Evolutionary conservation across 78 protist species (phyloP), one percentile per base, ranked within the genome.

Genomic region (Goniomonas avonlea): DNA sequence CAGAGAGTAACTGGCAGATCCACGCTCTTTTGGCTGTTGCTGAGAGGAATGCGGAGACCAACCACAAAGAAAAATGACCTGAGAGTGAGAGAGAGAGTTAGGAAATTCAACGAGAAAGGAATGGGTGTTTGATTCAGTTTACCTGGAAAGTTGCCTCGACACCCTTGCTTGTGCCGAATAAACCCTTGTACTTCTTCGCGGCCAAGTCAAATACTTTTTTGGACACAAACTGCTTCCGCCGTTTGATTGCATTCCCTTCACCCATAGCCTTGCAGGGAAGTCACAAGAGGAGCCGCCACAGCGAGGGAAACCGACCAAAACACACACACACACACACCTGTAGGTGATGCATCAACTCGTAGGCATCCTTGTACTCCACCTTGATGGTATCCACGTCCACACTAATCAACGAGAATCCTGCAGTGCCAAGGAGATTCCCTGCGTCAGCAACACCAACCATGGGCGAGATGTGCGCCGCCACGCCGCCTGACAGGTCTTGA

Each of bases 401-500:
- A n/a, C n/a, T n/a, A n/a, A n/a, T n/a, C 55, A 15, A n/a, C 35
- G 31, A 11, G 31, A 27, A 58, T 5, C 65, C 65, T 5, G 65
- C 65, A 7, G 31, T 32, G 25, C 43, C 3, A 31, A 69, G 75
- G 17, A 34, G 50, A 38, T 32, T 34, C 7, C 75, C 75, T 41
- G 43, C 50, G 5, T 34, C 48, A 5, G 27, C 56, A 31, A 43
- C 50, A 39, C 15, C 60, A 15, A 48, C 18, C 8, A 79, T 3
- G 40, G 83, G 83, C 21, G 77, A 66, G 2, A 79, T 38, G 50
- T 31, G 76, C 15, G 78, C 35, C 0, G 17, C 1, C 20, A 66
- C 0, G 38, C 76, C 84, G 21, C 79, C 77, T 34, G 17, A 9
- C 18, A 77, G 68, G 43, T 80, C 84, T 32, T 31, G 50, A 37